Percentiles rank a stretch among this genome's conserved stretches.
Evolutionary conservation across 176 grass and related monocot genomes (phyloP).

Genomic region (Triticum turgidum): DNA sequence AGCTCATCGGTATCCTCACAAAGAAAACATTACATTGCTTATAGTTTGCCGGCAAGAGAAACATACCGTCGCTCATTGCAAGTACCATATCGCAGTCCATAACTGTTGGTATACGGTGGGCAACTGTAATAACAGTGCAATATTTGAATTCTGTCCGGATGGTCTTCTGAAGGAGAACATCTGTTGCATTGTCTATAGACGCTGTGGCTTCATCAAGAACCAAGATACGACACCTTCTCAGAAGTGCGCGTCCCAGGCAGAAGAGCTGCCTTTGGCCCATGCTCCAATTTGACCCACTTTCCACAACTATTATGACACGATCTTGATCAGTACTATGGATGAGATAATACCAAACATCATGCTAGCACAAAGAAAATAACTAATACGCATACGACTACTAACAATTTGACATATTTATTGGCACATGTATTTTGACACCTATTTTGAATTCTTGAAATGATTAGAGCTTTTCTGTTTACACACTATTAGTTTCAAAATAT

Average conservation of each 20-base stretch:
- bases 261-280: conserved; percentile 98
- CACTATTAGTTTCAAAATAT: not conserved
- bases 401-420: not conserved
- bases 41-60: not conserved
- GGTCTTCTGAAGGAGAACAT: conserved; percentile 84
- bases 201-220: conserved; percentile 92
- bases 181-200: conserved; percentile 91
- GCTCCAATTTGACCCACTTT: conserved; percentile 95
- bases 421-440: not conserved
- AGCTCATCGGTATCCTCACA: not conserved
- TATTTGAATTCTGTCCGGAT: conserved; percentile 78
- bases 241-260: conserved; percentile 78
- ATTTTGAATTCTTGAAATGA: not conserved
- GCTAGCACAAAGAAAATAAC: not conserved
- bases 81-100: conserved; percentile 90
- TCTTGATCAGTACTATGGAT: conserved; percentile 65
- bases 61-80: conserved; percentile 76
- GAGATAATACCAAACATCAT: not conserved
- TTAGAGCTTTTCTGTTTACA: not conserved
- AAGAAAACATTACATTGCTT: not conserved
- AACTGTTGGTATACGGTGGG: conserved; percentile 87
- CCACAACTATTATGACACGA: conserved; percentile 54
- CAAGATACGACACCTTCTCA: conserved; percentile 68
- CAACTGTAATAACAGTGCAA: conserved; percentile 85
- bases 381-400: not conserved